phyloP scores from a whole-genome alignment of 225 moss, liverwort and hornwort genomes.

The Ulota crispa region DNA sequence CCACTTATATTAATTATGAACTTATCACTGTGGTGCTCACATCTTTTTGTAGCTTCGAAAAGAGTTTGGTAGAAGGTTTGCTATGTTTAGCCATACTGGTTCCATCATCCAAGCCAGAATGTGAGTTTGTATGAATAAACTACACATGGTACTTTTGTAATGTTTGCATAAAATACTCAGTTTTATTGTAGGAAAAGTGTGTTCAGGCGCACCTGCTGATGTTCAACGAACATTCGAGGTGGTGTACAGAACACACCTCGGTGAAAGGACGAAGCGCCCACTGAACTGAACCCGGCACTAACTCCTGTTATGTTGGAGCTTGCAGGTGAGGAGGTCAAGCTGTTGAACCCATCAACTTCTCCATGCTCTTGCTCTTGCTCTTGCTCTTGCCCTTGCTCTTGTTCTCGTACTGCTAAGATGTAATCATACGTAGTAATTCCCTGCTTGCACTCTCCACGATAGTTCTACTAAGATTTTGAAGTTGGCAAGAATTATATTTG shows the following conservation, averaged over 20 bases:
- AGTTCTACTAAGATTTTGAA: not conserved
- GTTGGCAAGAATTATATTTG: not conserved
- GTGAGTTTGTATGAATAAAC: not conserved
- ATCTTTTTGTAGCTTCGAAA: too few relatives aligned
- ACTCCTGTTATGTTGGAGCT: constrained; percentile 67
- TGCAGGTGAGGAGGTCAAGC: constrained; percentile 80
- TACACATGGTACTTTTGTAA: not conserved
- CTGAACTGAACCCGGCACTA: constrained; percentile 74
- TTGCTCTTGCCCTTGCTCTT: constrained; percentile 49
- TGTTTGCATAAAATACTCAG: not conserved
- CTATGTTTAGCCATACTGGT: too few relatives aligned
- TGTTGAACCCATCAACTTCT: constrained; percentile 58
- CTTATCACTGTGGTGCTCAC: too few relatives aligned
- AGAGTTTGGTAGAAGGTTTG: too few relatives aligned
- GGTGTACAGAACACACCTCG: constrained; percentile 90
- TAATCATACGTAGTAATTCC: constrained; percentile 96
- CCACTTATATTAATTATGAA: too few relatives aligned
- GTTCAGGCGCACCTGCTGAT: constrained; percentile 48
- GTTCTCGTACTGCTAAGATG: constrained; percentile 82
- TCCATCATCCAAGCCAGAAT: constrained; percentile 4
- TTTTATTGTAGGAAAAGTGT: not conserved
- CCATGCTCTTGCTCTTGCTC: constrained; percentile 44
- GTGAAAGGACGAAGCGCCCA: constrained; percentile 60
- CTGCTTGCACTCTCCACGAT: constrained; percentile 30
- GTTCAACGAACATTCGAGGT: constrained; percentile 89